These are phyloP conservation scores for Cyberlindnera samutprakarnensis DNA, from an alignment of 805 yeast genomes.

Conservation along the genomic window DNA sequence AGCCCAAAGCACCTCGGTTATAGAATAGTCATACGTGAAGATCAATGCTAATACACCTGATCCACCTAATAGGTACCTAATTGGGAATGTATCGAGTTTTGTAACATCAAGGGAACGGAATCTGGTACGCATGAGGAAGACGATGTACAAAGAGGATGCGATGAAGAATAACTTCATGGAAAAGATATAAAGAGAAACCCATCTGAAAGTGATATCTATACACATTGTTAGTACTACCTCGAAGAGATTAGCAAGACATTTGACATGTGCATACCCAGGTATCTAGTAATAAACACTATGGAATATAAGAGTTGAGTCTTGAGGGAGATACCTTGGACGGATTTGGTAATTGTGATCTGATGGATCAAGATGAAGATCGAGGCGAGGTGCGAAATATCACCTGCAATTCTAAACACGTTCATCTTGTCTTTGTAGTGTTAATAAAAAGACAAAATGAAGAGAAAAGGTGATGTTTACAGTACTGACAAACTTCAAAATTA, in stretches of 20 bases:
- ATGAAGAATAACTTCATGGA: constrained; percentile 79
- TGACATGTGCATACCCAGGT: constrained; percentile 27
- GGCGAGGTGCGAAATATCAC: constrained; percentile 78
- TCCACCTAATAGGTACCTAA: constrained; percentile 61
- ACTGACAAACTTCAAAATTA: neutral
- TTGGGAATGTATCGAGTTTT: constrained; percentile 68
- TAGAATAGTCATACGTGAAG: constrained; percentile 57
- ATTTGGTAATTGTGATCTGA: constrained; percentile 53
- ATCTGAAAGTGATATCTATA: constrained; percentile 31
- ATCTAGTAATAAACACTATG: constrained; percentile 65
- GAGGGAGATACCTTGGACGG: constrained; percentile 78
- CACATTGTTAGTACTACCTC: neutral
- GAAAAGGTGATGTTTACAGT: neutral
- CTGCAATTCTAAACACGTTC: constrained; percentile 41
- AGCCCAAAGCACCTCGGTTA: constrained; percentile 71
- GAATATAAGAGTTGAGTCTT: constrained; percentile 82
- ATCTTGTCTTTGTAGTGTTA: constrained; percentile 15
- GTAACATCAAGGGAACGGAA: constrained; percentile 44
- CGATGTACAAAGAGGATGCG: constrained; percentile 64
- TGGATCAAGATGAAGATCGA: constrained; percentile 71
- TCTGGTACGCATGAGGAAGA: constrained; percentile 59
- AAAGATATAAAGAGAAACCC: constrained; percentile 64
- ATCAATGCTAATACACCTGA: constrained; percentile 50
- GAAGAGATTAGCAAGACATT: neutral
- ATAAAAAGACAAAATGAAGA: too few relatives aligned